These are phyloP conservation scores for Selenicereus undatus DNA, from an alignment of 148 eudicot species.

Conservation along the genomic window DNA sequence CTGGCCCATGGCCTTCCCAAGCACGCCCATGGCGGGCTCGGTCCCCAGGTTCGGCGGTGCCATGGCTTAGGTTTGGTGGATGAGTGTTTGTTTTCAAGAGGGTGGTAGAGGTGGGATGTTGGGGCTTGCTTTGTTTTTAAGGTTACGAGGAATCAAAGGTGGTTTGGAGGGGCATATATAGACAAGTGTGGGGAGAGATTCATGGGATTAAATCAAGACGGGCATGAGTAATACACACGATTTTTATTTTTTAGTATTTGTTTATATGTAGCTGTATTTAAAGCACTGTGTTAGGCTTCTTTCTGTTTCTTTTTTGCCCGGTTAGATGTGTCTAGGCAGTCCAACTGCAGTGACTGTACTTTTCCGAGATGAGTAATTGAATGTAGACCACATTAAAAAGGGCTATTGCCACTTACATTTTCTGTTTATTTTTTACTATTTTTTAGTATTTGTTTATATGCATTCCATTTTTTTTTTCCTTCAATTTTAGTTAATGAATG, in stretches of 20 bases:
- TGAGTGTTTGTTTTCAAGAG: background rate
- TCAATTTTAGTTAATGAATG: no score
- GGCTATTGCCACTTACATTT: no score
- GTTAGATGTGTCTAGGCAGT: background rate
- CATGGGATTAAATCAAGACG: background rate
- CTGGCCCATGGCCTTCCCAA: background rate
- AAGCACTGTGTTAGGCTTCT: no score
- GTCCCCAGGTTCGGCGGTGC: slow-evolving; percentile 25
- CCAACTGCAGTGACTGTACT: background rate
- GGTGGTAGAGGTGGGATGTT: background rate
- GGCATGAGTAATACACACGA: background rate
- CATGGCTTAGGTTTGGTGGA: slow-evolving; percentile 2
- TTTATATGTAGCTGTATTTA: background rate
- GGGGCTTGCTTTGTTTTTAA: background rate
- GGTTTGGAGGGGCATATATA: slow-evolving; percentile 18
- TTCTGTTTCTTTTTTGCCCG: background rate
- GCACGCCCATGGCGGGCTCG: background rate
- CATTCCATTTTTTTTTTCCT: no score
- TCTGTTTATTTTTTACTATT: no score
- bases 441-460: no score
- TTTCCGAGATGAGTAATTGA: background rate
- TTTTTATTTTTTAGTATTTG: no score
- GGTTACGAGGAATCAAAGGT: background rate
- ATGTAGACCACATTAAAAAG: no score
- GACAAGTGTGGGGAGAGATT: background rate